Evolutionary conservation across 176 grass and related monocot species (phyloP).

Genomic region (Ampelocalamus luodianensis): DNA sequence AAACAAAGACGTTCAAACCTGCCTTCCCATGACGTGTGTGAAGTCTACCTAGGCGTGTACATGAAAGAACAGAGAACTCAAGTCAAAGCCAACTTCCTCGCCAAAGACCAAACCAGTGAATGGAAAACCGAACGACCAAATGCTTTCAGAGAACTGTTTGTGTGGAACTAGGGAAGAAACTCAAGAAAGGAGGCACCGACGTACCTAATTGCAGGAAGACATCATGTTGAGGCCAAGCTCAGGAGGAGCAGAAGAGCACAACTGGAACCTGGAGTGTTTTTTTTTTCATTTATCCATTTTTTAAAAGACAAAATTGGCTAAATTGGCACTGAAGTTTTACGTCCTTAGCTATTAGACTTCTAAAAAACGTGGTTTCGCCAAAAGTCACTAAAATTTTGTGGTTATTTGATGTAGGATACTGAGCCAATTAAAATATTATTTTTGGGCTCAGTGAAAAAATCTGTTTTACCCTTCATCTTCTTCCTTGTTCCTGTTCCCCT

Average conservation of each 20-base stretch:
- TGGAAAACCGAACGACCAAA: conserved; percentile 20
- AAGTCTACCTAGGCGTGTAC: not conserved
- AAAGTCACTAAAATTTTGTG: no score
- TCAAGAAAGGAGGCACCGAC: not conserved
- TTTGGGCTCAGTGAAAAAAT: no score
- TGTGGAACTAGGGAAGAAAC: not conserved
- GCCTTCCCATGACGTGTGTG: not conserved
- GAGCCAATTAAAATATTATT: no score
- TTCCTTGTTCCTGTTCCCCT: no score
- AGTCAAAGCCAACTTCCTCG: conserved; percentile 20
- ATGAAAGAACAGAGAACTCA: conserved; percentile 9
- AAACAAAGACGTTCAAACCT: not conserved
- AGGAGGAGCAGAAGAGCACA: not conserved
- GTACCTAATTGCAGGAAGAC: not conserved
- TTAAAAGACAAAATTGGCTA: no score
- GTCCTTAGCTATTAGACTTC: no score
- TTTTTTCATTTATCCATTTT: no score
- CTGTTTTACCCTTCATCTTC: no score
- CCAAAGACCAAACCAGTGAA: not conserved
- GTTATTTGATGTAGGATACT: no score
- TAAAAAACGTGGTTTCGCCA: no score
- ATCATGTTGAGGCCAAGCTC: not conserved
- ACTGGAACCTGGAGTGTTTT: no score
- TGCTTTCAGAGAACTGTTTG: not conserved
- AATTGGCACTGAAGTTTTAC: no score